phyloP scores from a whole-genome alignment of 1,284 basidiomycete species.

The Ceratobasidium sp. region DNA sequence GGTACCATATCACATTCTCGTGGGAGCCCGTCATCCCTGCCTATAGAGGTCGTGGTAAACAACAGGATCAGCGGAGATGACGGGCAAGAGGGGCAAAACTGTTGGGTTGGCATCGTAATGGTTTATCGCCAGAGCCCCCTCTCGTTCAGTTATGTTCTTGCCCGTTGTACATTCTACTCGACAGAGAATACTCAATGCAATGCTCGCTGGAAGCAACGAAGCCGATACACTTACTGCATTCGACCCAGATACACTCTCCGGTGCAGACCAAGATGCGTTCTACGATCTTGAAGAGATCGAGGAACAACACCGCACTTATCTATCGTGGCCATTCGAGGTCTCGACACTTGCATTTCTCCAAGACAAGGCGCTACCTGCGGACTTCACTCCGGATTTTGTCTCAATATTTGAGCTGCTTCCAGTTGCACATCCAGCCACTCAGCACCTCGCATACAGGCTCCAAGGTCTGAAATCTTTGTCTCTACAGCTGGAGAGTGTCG shows the following conservation, averaged over 20 bases:
- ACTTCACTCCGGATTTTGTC: not conserved
- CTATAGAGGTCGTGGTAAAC: no score
- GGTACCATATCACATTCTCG: no score
- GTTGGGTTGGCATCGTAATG: no score
- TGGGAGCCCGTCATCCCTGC: no score
- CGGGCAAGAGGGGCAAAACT: no score
- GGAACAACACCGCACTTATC: not conserved
- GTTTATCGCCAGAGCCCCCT: no score
- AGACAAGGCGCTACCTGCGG: not conserved
- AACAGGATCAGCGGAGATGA: no score
- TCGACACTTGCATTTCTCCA: not conserved
- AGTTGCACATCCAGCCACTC: not conserved
- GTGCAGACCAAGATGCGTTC: not conserved
- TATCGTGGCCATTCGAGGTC: not conserved
- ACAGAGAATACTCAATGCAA: not conserved
- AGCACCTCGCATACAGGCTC: not conserved
- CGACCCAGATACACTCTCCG: not conserved
- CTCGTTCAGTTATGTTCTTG: not conserved
- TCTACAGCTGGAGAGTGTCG: not conserved
- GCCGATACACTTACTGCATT: not conserved
- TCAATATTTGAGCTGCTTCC: not conserved
- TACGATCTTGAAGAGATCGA: not conserved
- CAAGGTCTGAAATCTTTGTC: not conserved
- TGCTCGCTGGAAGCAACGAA: not conserved
- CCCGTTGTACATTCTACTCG: not conserved